Evolutionary conservation across 805 yeast genomes (phyloP), one percentile per base, ranked within the genome.

Genomic region (Saturnispora sekii): DNA sequence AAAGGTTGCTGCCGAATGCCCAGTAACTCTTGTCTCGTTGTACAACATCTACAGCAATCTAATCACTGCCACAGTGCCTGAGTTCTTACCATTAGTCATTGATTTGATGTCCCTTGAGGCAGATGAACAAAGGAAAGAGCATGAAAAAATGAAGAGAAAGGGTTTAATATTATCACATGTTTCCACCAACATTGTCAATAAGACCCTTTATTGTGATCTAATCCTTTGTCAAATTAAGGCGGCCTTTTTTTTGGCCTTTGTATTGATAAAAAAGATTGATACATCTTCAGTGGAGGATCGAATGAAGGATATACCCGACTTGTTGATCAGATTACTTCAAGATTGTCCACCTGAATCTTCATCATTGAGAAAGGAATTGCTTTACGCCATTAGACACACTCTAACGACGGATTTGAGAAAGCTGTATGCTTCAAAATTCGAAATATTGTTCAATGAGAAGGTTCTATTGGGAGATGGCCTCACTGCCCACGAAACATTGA

Each of bases 301-400:
- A 52, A 75, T 79, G 32, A 67, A 67, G 5, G 72, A 76, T 34
- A 86, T 93, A 8, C 98, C 99, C 0, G 95, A 85, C 48, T 74
- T 89, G 45, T 84, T 93, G 34, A 74, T 89, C 44, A 70, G 97
- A 51, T 66, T 93, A 34, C 66, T 93, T 34, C 95, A 89, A 62
- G 97, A 94, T 61, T 93, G 97, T 61, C 98, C 98, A 3, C 80
- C 93, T 14, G 97, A 90, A 58, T 68, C 87, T 40, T 84, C 95
- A 4, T 80, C 88, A 3, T 95, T 96, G 0, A 73, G 97, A 57
- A 88, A 89, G 60, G 99, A 93, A 62, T 66, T 93, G 36, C 67
- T 93, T 30, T 97, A 93, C 51, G 96, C 97, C 0, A 85, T 95
- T 3, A 73, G 97, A 56, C 98, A 93, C 57, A 87, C 93, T n/a